These are phyloP conservation scores for Coniochaeta ligniaria DNA, from an alignment of 2,329 filamentous ascomycete genomes.

Conservation along the genomic window DNA sequence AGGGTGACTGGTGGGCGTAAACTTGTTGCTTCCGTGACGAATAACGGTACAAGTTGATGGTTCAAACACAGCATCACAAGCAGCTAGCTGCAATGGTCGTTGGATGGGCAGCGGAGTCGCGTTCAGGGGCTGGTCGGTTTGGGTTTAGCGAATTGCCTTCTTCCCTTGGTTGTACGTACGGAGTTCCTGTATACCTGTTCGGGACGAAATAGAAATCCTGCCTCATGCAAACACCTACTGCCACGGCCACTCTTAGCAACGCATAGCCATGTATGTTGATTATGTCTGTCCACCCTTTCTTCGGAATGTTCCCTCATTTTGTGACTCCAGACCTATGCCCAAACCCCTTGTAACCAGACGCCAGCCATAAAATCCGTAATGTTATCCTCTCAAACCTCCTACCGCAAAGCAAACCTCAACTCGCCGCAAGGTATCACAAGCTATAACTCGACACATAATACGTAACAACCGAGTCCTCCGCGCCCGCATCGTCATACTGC, in stretches of 20 bases:
- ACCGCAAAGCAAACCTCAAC: not conserved
- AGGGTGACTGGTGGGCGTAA: slow-evolving; percentile 80
- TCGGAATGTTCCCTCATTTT: no score
- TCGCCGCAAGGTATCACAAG: slow-evolving; percentile 8
- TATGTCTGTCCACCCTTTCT: no score
- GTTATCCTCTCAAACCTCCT: no score
- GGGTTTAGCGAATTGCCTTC: not conserved
- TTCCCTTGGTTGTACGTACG: not conserved
- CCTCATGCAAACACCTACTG: not conserved
- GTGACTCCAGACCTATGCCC: no score
- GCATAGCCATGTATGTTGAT: no score
- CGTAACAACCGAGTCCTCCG: slow-evolving; percentile 69
- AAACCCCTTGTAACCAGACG: not conserved
- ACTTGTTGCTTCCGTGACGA: not conserved
- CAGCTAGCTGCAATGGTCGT: not conserved
- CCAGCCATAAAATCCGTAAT: not conserved
- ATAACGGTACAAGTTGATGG: not conserved
- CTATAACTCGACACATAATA: slow-evolving; percentile 33
- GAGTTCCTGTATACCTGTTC: not conserved
- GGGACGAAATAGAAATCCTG: not conserved
- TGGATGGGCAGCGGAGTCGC: not conserved
- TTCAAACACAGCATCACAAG: not conserved
- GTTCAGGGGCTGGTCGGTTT: not conserved
- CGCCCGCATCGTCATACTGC: slow-evolving; percentile 56
- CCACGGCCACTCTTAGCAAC: not conserved